Evolutionary conservation across 805 yeast species (phyloP).

Genomic region (Spathaspora passalidarum): DNA sequence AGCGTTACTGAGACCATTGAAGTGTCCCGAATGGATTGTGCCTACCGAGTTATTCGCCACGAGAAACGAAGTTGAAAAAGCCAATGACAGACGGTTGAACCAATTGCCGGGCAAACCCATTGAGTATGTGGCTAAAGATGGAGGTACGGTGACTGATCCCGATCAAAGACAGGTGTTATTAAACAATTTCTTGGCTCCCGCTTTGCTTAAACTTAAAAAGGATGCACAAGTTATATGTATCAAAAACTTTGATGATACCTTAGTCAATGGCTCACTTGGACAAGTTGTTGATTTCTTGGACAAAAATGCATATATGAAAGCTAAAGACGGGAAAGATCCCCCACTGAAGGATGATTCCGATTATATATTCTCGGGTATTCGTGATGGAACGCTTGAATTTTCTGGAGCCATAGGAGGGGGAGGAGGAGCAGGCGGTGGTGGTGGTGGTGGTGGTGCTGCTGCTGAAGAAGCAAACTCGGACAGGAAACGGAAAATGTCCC

Average conservation of each 20-base stretch:
- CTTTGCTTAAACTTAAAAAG: slow-evolving; percentile 51
- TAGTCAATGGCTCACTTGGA: slow-evolving; percentile 79
- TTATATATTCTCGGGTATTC: slow-evolving; percentile 12
- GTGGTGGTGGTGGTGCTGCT: no score
- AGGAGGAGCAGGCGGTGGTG: not conserved
- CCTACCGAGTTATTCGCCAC: slow-evolving; percentile 79
- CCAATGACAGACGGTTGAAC: slow-evolving; percentile 52
- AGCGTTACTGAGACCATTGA: slow-evolving; percentile 49
- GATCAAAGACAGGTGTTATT: slow-evolving; percentile 44
- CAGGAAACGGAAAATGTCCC: slow-evolving; percentile 39
- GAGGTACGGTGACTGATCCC: slow-evolving; percentile 44
- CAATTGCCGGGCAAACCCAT: slow-evolving; percentile 43
- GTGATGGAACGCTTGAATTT: not conserved
- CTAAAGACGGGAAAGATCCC: slow-evolving; percentile 7
- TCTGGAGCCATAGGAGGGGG: not conserved
- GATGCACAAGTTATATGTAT: slow-evolving; percentile 85
- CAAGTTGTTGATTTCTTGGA: slow-evolving; percentile 57
- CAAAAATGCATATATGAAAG: slow-evolving; percentile 35
- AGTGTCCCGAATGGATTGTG: slow-evolving; percentile 53
- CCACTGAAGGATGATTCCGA: slow-evolving; percentile 14
- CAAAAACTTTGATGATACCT: slow-evolving; percentile 66
- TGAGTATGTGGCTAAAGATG: slow-evolving; percentile 51
- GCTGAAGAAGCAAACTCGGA: slow-evolving; percentile 24
- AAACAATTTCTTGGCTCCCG: slow-evolving; percentile 62
- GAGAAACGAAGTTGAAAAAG: slow-evolving; percentile 64